Conservation (phyloP, 140 eudicot species). For the Cichorium intybus region DNA sequence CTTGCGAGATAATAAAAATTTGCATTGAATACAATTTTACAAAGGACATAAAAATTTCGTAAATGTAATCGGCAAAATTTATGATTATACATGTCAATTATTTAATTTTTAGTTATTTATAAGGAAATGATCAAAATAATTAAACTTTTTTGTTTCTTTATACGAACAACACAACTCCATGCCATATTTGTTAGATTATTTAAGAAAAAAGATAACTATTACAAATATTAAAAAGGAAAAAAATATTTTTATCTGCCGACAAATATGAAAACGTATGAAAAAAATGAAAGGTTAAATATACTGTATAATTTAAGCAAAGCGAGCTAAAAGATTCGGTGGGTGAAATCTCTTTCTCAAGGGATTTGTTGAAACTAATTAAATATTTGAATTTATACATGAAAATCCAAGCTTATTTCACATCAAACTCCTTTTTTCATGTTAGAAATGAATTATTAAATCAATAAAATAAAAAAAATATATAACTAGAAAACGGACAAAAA, state of each 20-base stretch:
- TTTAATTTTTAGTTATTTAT: no score
- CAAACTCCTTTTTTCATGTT: conserved; percentile 18
- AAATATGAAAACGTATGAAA: conserved; percentile 5
- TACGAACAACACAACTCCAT: background rate
- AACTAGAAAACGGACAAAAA: conserved; percentile 17
- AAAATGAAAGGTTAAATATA: background rate
- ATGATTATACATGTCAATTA: no score
- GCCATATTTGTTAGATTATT: background rate
- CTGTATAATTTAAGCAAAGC: conserved; percentile 13
- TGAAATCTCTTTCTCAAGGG: conserved; percentile 43
- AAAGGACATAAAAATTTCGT: no score
- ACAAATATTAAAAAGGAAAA: background rate
- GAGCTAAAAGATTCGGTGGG: conserved; percentile 50
- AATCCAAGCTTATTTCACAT: conserved; percentile 33
- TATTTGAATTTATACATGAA: conserved; percentile 17
- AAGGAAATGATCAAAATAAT: no score
- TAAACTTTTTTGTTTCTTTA: no score
- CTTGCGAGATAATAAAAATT: no score
- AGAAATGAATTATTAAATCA: background rate
- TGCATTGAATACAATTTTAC: no score
- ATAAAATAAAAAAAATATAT: conserved; percentile 11
- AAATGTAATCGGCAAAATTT: no score
- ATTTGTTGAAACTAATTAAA: conserved; percentile 20
- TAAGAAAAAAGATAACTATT: no score
- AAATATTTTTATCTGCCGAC: conserved; percentile 19